These are phyloP conservation scores for Penicillium malachiteum DNA, from an alignment of 495 filamentous ascomycete species.

Conservation along the genomic window DNA sequence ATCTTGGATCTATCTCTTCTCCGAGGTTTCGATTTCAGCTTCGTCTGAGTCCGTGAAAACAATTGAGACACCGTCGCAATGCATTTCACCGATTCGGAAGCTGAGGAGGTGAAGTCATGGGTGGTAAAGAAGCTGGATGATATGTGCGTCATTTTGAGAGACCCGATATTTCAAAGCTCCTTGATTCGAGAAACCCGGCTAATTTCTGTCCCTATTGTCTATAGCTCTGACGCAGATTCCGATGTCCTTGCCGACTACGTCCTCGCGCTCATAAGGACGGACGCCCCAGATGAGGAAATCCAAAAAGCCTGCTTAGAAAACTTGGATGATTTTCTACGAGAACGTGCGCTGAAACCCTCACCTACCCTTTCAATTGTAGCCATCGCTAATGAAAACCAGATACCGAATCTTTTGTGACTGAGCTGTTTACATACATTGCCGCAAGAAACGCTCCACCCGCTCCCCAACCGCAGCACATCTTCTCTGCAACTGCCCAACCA, in stretches of 20 bases:
- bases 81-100: slow-evolving; percentile 77
- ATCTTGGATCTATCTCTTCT: neutral
- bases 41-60: no score
- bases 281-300: slow-evolving; percentile 72
- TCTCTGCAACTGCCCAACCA: slow-evolving; percentile 17
- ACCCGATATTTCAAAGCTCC: neutral
- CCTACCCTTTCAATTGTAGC: neutral
- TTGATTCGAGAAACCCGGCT: neutral
- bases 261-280: slow-evolving; percentile 79
- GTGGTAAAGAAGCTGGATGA: slow-evolving; percentile 87
- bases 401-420: slow-evolving; percentile 74
- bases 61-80: slow-evolving; percentile 40
- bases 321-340: slow-evolving; percentile 83
- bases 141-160: slow-evolving; percentile 60
- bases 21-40: no score
- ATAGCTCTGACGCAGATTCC: slow-evolving; percentile 88
- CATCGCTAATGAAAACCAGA: slow-evolving; percentile 47
- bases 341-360: slow-evolving; percentile 54
- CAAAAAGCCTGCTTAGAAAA: slow-evolving; percentile 72
- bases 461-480: slow-evolving; percentile 55
- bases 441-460: slow-evolving; percentile 49
- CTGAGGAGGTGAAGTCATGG: slow-evolving; percentile 76
- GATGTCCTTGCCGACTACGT: slow-evolving; percentile 97
- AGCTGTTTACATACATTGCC: slow-evolving; percentile 67
- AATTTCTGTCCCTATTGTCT: slow-evolving; percentile 5